Conservation (phyloP, 1,139 yeast species). For the Yamadazyma dushanensis region DNA sequence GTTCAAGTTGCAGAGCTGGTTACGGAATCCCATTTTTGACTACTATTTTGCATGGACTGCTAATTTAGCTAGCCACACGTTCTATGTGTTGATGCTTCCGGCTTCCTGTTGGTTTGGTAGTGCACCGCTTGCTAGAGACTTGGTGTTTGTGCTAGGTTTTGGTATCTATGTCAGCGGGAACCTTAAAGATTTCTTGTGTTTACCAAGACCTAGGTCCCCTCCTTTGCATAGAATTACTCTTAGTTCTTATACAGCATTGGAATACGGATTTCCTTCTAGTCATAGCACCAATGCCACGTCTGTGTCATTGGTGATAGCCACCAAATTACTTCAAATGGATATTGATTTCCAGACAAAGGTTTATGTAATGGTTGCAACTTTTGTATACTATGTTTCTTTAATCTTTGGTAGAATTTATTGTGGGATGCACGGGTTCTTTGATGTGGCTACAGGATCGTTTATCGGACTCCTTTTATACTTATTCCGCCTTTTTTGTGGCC, state of each 20-base stretch:
- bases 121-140: slow-evolving; percentile 58
- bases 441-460: slow-evolving; percentile 62
- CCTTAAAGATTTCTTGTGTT: slow-evolving; percentile 79
- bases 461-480: slow-evolving; percentile 57
- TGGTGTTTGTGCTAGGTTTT: slow-evolving; percentile 75
- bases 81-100: slow-evolving; percentile 87
- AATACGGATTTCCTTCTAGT: slow-evolving; percentile 93
- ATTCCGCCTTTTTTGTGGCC: slow-evolving; percentile 38
- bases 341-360: slow-evolving; percentile 15
- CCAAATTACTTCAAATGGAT: slow-evolving; percentile 17
- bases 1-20: slow-evolving; percentile 52
- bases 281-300: slow-evolving; percentile 93
- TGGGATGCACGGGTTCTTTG: slow-evolving; percentile 96
- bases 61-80: slow-evolving; percentile 88
- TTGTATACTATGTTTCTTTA: slow-evolving; percentile 60
- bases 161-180: slow-evolving; percentile 83
- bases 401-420: slow-evolving; percentile 85
- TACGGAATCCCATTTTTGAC: slow-evolving; percentile 60
- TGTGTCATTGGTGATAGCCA: slow-evolving; percentile 52
- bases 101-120: slow-evolving; percentile 84
- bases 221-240: slow-evolving; percentile 88
- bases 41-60: slow-evolving; percentile 87
- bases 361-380: slow-evolving; percentile 19
- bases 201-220: slow-evolving; percentile 92
- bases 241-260: slow-evolving; percentile 85